Conservation (phyloP, 2,329 filamentous ascomycete genomes). For the Calonectria hawksworthii region DNA sequence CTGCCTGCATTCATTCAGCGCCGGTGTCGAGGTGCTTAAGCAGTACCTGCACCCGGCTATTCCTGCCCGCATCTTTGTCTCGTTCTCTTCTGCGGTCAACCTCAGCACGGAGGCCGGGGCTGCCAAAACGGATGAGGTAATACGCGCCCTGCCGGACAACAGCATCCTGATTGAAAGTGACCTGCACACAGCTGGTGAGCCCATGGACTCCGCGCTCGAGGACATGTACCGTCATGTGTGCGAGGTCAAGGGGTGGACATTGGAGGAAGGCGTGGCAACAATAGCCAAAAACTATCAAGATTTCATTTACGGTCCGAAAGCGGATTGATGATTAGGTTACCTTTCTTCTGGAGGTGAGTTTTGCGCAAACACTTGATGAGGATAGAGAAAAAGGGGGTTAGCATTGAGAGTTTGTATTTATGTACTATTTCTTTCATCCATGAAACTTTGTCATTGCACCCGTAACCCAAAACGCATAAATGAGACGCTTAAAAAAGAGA, state of each 20-base stretch:
- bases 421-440: conserved; percentile 29
- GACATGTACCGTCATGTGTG: conserved; percentile 84
- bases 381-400: conserved; percentile 18
- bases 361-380: neutral
- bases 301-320: conserved; percentile 76
- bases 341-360: neutral
- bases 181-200: conserved; percentile 82
- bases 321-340: neutral
- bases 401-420: conserved; percentile 36
- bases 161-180: conserved; percentile 91
- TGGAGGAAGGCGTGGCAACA: conserved; percentile 77
- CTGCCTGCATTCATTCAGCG: conserved; percentile 95
- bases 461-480: conserved; percentile 27
- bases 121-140: conserved; percentile 71
- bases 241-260: conserved; percentile 80
- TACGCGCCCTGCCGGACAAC: conserved; percentile 82
- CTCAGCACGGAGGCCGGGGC: conserved; percentile 66
- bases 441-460: conserved; percentile 22
- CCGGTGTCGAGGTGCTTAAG: conserved; percentile 78
- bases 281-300: conserved; percentile 82
- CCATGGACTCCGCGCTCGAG: conserved; percentile 85
- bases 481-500: conserved; percentile 14
- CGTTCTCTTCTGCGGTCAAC: conserved; percentile 89
- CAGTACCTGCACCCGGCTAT: conserved; percentile 83
- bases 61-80: conserved; percentile 86